Conservation (phyloP, 2,329 filamentous ascomycete species). For the Botrytis tulipae region DNA sequence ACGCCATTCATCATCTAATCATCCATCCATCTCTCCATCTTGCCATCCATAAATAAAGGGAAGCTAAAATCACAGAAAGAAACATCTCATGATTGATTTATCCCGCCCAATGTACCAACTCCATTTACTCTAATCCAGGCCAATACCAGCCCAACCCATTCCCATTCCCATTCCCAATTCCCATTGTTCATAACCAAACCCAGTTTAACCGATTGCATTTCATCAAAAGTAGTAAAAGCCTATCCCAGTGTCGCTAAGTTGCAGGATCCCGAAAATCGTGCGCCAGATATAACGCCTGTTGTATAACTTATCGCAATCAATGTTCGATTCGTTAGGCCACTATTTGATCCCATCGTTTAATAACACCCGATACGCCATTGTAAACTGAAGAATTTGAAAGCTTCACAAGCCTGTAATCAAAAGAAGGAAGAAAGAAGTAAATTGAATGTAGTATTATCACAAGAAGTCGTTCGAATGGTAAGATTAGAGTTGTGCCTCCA, state of each 20-base stretch:
- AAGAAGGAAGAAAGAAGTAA: not conserved
- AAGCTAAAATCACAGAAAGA: constrained; percentile 10
- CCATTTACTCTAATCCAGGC: constrained; percentile 9
- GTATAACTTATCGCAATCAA: not conserved
- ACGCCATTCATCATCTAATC: constrained; percentile 17
- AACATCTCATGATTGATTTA: constrained; percentile 9
- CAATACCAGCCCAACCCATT: not conserved
- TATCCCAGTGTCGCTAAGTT: not conserved
- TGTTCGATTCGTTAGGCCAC: not conserved
- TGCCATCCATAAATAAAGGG: constrained; percentile 10
- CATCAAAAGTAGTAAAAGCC: constrained; percentile 9
- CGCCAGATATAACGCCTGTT: constrained; percentile 11
- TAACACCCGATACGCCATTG: constrained; percentile 13
- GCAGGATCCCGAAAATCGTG: not conserved
- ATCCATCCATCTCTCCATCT: constrained; percentile 12
- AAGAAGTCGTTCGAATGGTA: constrained; percentile 14
- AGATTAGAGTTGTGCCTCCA: constrained; percentile 32
- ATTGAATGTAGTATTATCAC: not conserved
- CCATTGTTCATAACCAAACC: constrained; percentile 17
- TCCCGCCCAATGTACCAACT: constrained; percentile 3
- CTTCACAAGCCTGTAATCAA: constrained; percentile 1
- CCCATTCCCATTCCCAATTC: not conserved
- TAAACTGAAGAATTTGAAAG: constrained; percentile 5
- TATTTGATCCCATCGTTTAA: not conserved
- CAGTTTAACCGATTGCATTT: constrained; percentile 1